Evolutionary conservation across 352 stramenopile genomes (phyloP), one percentile per base, ranked within the genome.

Genomic region (Globisporangium megalacanthum): DNA sequence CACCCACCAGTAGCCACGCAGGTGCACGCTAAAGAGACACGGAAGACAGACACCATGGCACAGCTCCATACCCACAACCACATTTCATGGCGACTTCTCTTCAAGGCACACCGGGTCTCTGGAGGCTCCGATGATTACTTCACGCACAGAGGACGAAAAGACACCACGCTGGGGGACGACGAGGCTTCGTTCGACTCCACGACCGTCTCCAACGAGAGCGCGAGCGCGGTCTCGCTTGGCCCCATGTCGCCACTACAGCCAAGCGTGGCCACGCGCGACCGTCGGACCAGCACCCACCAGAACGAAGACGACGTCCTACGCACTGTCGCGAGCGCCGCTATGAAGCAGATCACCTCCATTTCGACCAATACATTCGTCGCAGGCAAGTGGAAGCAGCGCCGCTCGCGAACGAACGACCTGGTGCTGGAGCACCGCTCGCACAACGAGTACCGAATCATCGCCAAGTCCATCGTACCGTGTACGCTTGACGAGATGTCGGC

Each of bases 401-500:
- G 47, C 3, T 52, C 31, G 19, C 25, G 46, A 13, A 51, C 52
- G 9, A 62, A 52, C 19, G 50, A 65, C 17, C 25, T 61, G 14
- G 37, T 57, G n/a, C 49, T 62, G 15, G 63, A 69, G 44, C 42
- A 55, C 19, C 54, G 54, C 4, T 62, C 58, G 10, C 6, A 33
- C 22, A 48, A 44, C 33, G 56, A 66, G 54, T 69, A 66, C 48
- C 45, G 47, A 14, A 55, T 69, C 54, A 52, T 63, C 45, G 49
- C 62, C 19, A 65, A 58, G 47, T 54, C 47, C 15, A 56, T 62
- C 29, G 46, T 72, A 25, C 61, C 61, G 14, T 70, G 65, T 41
- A 61, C 54, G 0, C 45, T 68, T n/a, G 35, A 60, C n/a, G 65
- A 72, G 47, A 29, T 72, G 46, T 59, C 52, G 4, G 35, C 48